Base-by-base conservation (phyloP, 2,329 filamentous ascomycete species). In the Penicillium sp. region DNA sequence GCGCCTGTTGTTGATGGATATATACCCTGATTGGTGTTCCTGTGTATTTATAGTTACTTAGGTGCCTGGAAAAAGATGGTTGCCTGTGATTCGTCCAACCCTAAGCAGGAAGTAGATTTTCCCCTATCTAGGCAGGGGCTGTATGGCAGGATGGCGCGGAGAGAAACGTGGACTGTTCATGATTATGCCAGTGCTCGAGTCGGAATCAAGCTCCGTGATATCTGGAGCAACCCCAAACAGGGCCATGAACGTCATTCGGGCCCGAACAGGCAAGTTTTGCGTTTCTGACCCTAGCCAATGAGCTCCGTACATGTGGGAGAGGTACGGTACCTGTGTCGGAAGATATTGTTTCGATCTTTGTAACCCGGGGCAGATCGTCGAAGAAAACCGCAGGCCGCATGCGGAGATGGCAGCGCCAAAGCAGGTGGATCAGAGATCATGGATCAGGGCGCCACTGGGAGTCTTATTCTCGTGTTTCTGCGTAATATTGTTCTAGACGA, bases 171-270 rank as follows among this genome's bases (percentile, higher is more conserved):
- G 31, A 4, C 31, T 33, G 31, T 33, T 19, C 19, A 19, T 19
- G 19, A 19, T 19, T 19, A 19, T 19, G 19, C 6, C 26, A 8
- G 26, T 27, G 5, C 31, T 35, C 27, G 16, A 39, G 42, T 19
- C 50, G 50, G 50, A 53, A 45, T 25, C 27, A 26, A 53, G 42
- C 16, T 53, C 50, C 50, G 50, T 44, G 29, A 16, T 25, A 44
- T 35, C 25, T 46, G 25, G 16, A 27, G 16, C 25, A 27, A 29
- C 26, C 25, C 8, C 19, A 47, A 29, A 47, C 26, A 43, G 31
- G 31, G 31, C 13, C 13, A 33, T 11, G 11, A 14, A 33, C 31
- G 31, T 33, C 31, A 33, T 16, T 33, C 14, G 2, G 11, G 31
- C 14, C 14, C 4, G 31, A 33, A 6, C 31, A 33, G 31, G 31